Evolutionary conservation across 129 eudicot genomes (phyloP).

Genomic region (Artemisia tridentata): DNA sequence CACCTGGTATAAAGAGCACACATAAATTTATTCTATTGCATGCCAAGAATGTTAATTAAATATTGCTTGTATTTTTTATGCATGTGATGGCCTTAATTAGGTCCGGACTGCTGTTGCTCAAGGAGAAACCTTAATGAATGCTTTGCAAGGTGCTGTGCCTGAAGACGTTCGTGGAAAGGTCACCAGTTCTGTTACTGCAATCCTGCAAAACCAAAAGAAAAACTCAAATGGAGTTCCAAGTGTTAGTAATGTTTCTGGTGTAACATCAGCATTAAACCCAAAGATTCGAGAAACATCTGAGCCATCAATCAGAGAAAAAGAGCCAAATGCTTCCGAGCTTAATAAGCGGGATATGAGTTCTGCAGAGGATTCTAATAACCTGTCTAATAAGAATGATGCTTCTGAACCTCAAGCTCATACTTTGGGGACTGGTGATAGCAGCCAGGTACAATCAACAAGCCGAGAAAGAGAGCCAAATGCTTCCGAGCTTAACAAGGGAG

Average conservation of each 20-base stretch:
- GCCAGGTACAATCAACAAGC: neutral
- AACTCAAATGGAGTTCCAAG: constrained; percentile 44
- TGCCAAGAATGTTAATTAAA: neutral
- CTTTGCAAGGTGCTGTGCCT: constrained; percentile 95
- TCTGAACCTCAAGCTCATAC: no score
- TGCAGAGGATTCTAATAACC: no score
- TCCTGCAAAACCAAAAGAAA: constrained; percentile 46
- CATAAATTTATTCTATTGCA: neutral
- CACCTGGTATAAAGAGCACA: neutral
- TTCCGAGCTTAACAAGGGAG: no score
- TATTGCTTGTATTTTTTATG: neutral
- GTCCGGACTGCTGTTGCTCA: constrained; percentile 77
- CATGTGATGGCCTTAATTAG: constrained; percentile 35
- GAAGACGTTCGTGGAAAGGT: constrained; percentile 92
- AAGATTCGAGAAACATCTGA: constrained; percentile 17
- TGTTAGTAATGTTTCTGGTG: constrained; percentile 34
- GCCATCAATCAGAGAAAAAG: constrained; percentile 11
- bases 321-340: neutral
- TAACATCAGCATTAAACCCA: constrained; percentile 43
- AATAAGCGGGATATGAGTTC: no score
- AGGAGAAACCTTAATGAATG: constrained; percentile 82
- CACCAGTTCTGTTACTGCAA: constrained; percentile 62
- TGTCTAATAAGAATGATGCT: no score
- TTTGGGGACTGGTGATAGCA: no score
- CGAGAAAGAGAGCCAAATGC: constrained; percentile 32